These are phyloP conservation scores for Ophiostoma australiae DNA, from an alignment of 2,329 filamentous ascomycete genomes.

Conservation along the genomic window DNA sequence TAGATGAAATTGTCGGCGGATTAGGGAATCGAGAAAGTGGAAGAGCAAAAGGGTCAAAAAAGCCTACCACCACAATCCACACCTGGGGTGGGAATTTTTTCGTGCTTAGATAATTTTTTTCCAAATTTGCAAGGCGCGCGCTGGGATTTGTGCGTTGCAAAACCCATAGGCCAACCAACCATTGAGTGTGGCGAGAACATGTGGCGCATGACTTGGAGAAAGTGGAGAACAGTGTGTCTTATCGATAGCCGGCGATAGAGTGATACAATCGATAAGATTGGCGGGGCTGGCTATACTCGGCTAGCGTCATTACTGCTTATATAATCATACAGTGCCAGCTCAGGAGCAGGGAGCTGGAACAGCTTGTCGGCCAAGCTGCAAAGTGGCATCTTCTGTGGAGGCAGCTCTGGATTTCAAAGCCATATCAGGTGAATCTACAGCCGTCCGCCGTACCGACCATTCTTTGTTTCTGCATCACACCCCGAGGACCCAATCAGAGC, in stretches of 20 bases:
- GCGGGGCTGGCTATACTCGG: background rate
- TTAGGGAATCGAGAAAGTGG: constrained; percentile 10
- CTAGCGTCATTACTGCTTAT: background rate
- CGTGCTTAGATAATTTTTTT: constrained; percentile 19
- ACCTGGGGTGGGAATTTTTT: constrained; percentile 22
- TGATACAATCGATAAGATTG: background rate
- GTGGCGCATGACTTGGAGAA: constrained; percentile 6
- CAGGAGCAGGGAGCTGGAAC: constrained; percentile 5
- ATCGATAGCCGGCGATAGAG: constrained; percentile 19
- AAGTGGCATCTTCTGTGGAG: constrained; percentile 26
- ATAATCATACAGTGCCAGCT: background rate
- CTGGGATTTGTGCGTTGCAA: constrained; percentile 26
- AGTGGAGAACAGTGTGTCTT: background rate
- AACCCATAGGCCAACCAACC: constrained; percentile 13
- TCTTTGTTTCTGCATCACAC: constrained; percentile 8
- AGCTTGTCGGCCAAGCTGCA: constrained; percentile 24
- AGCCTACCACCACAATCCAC: constrained; percentile 14
- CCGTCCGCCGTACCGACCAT: background rate
- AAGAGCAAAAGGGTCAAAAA: constrained; percentile 13
- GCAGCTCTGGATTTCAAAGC: constrained; percentile 23
- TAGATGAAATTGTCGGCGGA: constrained; percentile 6
- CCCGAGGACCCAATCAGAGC: background rate
- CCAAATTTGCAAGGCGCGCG: constrained; percentile 20
- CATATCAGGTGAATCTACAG: constrained; percentile 5
- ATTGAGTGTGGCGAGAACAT: constrained; percentile 7